phyloP scores from a whole-genome alignment of 345 rosid species.

The Cochlearia excelsa region DNA sequence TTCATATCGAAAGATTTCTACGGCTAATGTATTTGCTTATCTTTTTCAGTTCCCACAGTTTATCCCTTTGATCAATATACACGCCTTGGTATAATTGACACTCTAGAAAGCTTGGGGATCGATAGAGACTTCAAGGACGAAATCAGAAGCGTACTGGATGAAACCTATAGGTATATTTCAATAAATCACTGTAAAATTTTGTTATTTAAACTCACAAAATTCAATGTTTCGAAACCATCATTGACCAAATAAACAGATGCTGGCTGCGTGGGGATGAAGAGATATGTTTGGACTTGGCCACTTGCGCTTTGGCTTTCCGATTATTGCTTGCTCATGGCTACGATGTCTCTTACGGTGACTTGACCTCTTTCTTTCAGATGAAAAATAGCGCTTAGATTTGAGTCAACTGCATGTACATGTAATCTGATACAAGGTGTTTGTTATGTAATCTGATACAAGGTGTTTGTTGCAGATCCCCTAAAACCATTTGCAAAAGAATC shows the following conservation, averaged over 20 bases:
- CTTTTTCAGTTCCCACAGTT: conserved; percentile 66
- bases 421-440: background rate
- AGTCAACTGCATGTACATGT: conserved; percentile 4
- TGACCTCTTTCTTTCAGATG: conserved; percentile 17
- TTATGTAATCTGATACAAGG: conserved; percentile 4
- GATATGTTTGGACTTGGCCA: conserved; percentile 47
- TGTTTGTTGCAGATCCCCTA: conserved; percentile 50
- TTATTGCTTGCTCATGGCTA: conserved; percentile 61
- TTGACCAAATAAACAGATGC: conserved; percentile 45
- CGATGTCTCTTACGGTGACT: conserved; percentile 66
- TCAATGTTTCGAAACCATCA: conserved; percentile 17
- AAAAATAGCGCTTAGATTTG: background rate
- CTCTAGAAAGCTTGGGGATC: conserved; percentile 68
- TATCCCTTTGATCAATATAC: conserved; percentile 57
- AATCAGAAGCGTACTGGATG: conserved; percentile 48
- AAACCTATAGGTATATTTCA: conserved; percentile 55
- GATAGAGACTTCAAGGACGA: conserved; percentile 58
- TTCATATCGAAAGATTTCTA: background rate
- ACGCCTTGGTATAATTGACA: conserved; percentile 59
- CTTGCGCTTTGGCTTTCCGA: conserved; percentile 80
- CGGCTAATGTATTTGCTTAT: conserved; percentile 20
- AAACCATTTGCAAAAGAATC: conserved; percentile 50
- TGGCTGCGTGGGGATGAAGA: conserved; percentile 78
- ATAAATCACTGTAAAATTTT: background rate
- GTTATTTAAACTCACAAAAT: background rate